phyloP scores from a whole-genome alignment of 1,284 basidiomycete species.

The Marasmius oreades region DNA sequence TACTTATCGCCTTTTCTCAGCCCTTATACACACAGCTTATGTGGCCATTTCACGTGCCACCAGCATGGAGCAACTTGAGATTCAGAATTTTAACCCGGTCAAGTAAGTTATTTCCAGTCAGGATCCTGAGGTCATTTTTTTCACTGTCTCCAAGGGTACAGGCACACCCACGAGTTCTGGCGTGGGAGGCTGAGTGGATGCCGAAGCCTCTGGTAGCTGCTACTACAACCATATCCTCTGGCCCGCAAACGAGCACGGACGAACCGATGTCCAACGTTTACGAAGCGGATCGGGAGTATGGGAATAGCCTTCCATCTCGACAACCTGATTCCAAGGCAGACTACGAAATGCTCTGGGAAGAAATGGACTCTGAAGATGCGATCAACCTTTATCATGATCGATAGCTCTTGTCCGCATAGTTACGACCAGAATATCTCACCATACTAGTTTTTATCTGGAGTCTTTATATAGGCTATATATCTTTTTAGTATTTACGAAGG shows the following conservation, averaged over 20 bases:
- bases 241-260: background rate
- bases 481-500: no score
- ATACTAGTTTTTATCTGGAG: no score
- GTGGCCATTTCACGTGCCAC: constrained; percentile 93
- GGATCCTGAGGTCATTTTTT: background rate
- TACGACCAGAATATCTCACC: no score
- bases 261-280: background rate
- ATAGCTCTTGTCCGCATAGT: background rate
- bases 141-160: constrained; percentile 29
- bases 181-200: constrained; percentile 24
- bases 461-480: no score
- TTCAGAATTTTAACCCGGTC: constrained; percentile 71
- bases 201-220: background rate
- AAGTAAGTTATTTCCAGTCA: constrained; percentile 47
- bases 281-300: background rate
- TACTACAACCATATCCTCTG: background rate
- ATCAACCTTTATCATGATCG: constrained; percentile 4
- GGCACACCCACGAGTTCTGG: constrained; percentile 41
- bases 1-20: background rate
- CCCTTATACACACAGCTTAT: constrained; percentile 55
- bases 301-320: background rate
- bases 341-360: constrained; percentile 8
- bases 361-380: constrained; percentile 12
- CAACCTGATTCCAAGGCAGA: background rate
- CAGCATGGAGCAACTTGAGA: constrained; percentile 77